Percentiles rank a stretch among this genome's conserved stretches.
Evolutionary conservation across 169 alveolate genomes (phyloP).

Genomic region (Cryptosporidium felis): DNA sequence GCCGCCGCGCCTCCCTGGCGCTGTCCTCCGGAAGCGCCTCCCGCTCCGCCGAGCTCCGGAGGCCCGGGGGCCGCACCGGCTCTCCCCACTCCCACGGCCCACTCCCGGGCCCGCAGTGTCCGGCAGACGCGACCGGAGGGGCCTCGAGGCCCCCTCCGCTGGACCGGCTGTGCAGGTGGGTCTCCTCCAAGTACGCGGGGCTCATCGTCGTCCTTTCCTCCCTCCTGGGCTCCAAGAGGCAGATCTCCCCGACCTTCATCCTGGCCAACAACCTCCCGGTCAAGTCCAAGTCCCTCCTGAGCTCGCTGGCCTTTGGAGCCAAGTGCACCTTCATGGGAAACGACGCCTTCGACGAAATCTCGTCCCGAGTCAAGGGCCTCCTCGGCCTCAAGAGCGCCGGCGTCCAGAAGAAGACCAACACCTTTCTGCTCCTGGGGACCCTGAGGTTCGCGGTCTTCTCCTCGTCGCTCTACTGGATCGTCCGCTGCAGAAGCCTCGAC

Average conservation of each 20-base stretch:
- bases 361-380: neutral
- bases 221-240: neutral
- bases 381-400: neutral
- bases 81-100: too few species aligned
- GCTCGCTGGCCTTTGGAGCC: neutral
- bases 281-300: neutral
- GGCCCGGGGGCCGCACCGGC: too few species aligned
- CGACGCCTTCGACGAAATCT: constrained; percentile 35
- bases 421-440: neutral
- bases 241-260: constrained; percentile 36
- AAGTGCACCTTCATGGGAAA: constrained; percentile 54
- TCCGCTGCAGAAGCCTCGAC: constrained; percentile 19
- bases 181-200: neutral
- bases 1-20: too few species aligned
- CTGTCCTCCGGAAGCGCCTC: too few species aligned
- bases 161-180: neutral
- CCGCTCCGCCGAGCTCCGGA: too few species aligned
- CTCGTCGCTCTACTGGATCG: constrained; percentile 20
- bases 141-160: neutral
- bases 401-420: neutral
- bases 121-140: neutral
- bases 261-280: constrained; percentile 31
- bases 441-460: neutral
- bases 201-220: neutral
- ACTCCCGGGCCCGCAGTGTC: too few species aligned